Evolutionary conservation across 345 rosid genomes (phyloP), one percentile per base, ranked within the genome.

Genomic region (Ceriops decandra): DNA sequence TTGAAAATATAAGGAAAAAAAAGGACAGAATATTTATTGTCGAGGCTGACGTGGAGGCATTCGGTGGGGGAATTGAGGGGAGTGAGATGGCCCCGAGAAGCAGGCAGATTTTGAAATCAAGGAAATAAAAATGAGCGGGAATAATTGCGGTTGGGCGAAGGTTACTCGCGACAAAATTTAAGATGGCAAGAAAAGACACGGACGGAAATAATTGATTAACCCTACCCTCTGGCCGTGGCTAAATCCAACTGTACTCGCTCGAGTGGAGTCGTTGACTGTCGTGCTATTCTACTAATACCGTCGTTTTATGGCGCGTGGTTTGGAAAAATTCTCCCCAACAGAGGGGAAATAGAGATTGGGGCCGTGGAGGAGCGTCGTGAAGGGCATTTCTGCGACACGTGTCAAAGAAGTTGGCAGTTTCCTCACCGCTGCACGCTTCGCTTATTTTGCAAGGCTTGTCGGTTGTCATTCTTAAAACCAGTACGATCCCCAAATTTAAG

Each of bases 121-220:
- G 75, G 60, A 15, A 60, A 72, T 35, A 56, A 66, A 66, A 70
- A 73, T 69, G 88, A 85, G 88, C 86, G 92, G 88, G 90, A 87
- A 85, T 84, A 63, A 76, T 68, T 36, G 82, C 6, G 52, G 71
- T 24, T 32, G 17, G 58, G 31, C 56, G 56, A 42, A 15, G 49
- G 4, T 13, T 8, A 11, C 56, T 68, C 47, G 26, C 56, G 59
- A 33, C 65, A 64, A 65, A 36, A 38, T 42, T 4, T 13, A 70
- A 46, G 47, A 19, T 24, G 24, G 51, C 30, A 38, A 58, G 59
- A 42, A 1, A 42, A 22, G 64, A 60, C 63, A 21, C 0, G n/a
- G 16, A 31, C 53, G 21, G 8, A 31, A 56, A 22, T 56, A 19
- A 56, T 9, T 54, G 16, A 24, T 24, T 27, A 3, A 24, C 10